These are phyloP conservation scores for Solanum tacnaense DNA, from an alignment of 257 asterid genomes.

Conservation along the genomic window DNA sequence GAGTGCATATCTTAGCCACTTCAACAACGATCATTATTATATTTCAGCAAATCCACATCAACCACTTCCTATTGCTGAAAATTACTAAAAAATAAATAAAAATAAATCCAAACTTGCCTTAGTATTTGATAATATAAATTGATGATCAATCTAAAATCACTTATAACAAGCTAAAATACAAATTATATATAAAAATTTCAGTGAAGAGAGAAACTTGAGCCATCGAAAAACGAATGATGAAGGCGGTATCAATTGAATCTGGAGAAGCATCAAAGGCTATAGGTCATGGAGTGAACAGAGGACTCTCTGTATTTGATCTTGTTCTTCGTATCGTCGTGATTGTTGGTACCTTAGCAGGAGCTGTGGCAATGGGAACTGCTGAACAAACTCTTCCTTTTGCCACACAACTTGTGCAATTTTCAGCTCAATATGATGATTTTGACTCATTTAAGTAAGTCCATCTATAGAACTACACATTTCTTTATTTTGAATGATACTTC, in stretches of 20 bases:
- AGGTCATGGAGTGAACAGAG: conserved; percentile 18
- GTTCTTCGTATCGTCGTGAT: conserved; percentile 48
- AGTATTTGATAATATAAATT: neutral
- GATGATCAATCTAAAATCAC: neutral
- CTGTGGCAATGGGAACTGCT: conserved; percentile 72
- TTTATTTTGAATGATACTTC: neutral
- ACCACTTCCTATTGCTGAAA: neutral
- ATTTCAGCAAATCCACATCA: neutral
- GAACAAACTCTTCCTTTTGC: conserved; percentile 61
- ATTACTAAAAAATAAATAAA: neutral
- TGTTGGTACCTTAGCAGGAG: conserved; percentile 56
- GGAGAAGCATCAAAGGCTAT: conserved; percentile 6
- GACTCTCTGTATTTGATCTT: conserved; percentile 42
- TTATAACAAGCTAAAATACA: neutral
- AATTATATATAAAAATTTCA: neutral
- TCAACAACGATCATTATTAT: neutral
- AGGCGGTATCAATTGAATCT: neutral
- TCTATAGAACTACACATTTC: neutral
- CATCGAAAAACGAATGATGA: neutral
- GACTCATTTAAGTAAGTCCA: conserved; percentile 46
- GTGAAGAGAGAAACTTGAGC: neutral
- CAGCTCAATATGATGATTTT: conserved; percentile 60
- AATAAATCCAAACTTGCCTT: neutral
- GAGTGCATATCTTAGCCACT: neutral
- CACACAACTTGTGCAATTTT: conserved; percentile 44